These are phyloP conservation scores for Diaporthe amygdali DNA, from an alignment of 2,329 filamentous ascomycete genomes.

Conservation along the genomic window DNA sequence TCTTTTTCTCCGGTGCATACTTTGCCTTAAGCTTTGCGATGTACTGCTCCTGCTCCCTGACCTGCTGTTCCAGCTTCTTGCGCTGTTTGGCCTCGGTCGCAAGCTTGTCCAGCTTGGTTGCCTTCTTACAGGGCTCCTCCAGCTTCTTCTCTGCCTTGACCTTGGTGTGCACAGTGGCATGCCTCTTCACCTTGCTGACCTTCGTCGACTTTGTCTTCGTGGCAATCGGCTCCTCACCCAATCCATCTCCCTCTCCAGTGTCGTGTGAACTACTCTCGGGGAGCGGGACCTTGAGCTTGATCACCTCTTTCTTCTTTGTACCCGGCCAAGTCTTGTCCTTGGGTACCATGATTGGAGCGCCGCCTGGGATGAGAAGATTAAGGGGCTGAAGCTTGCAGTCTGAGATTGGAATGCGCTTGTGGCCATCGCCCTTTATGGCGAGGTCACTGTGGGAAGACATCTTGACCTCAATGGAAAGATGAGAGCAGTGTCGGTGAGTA, in stretches of 20 bases:
- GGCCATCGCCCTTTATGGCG: conserved; percentile 6
- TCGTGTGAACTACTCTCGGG: background rate
- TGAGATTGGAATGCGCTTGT: background rate
- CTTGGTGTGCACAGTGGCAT: background rate
- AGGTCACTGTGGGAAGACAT: conserved; percentile 2
- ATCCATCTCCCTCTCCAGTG: background rate
- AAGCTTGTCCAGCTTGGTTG: conserved; percentile 10
- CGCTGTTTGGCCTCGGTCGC: conserved; percentile 1
- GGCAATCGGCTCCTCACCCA: background rate
- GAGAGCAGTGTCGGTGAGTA: background rate
- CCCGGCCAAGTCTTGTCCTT: conserved; percentile 18
- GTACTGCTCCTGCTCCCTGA: conserved; percentile 15
- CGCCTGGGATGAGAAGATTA: conserved; percentile 22
- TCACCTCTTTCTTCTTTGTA: background rate
- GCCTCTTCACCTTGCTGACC: background rate
- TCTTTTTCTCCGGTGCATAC: background rate
- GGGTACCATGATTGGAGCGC: conserved; percentile 21
- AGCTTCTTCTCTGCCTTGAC: background rate
- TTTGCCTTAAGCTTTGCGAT: conserved; percentile 13
- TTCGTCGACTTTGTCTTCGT: conserved; percentile 5
- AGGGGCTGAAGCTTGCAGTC: conserved; percentile 23
- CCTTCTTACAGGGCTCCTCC: conserved; percentile 2
- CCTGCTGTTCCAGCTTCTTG: conserved; percentile 7
- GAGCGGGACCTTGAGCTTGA: background rate
- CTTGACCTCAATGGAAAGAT: background rate